These are phyloP conservation scores for Bipolaris gigantea DNA, from an alignment of 2,329 filamentous ascomycete species.

Conservation along the genomic window DNA sequence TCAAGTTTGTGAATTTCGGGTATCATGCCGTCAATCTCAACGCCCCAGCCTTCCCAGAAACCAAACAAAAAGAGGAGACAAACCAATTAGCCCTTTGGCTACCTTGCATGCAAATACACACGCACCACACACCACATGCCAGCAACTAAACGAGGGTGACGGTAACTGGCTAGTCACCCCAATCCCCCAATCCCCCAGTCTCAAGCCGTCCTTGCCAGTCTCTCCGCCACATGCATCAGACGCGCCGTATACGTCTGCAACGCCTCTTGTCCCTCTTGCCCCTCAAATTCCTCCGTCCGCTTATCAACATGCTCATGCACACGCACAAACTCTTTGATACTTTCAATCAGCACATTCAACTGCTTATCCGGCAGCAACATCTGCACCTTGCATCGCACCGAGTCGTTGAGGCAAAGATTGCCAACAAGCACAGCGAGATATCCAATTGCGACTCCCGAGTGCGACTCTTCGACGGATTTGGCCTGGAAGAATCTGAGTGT, in stretches of 20 bases:
- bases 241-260: constrained; percentile 56
- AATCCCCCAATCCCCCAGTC: background rate
- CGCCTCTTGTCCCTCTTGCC: constrained; percentile 52
- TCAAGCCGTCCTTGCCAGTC: constrained; percentile 40
- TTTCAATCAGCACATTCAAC: constrained; percentile 56
- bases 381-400: constrained; percentile 50
- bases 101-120: too few species aligned
- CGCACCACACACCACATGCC: too few species aligned
- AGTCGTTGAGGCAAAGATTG: constrained; percentile 68
- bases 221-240: constrained; percentile 56
- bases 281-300: constrained; percentile 49
- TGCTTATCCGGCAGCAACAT: constrained; percentile 50
- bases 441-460: constrained; percentile 79
- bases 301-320: constrained; percentile 62
- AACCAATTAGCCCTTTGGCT: too few species aligned
- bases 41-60: background rate
- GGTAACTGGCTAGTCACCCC: too few species aligned
- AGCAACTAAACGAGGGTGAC: too few species aligned
- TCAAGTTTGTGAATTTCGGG: background rate
- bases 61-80: too few species aligned
- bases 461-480: constrained; percentile 66
- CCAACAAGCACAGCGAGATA: constrained; percentile 85
- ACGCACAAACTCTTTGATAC: constrained; percentile 63
- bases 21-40: constrained; percentile 6
- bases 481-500: constrained; percentile 46